A percentile compares a stretch with the other conserved stretches of the same genome.
phyloP scores from a whole-genome alignment of 441 rosid genomes.

The Flueggea neowawraea region DNA sequence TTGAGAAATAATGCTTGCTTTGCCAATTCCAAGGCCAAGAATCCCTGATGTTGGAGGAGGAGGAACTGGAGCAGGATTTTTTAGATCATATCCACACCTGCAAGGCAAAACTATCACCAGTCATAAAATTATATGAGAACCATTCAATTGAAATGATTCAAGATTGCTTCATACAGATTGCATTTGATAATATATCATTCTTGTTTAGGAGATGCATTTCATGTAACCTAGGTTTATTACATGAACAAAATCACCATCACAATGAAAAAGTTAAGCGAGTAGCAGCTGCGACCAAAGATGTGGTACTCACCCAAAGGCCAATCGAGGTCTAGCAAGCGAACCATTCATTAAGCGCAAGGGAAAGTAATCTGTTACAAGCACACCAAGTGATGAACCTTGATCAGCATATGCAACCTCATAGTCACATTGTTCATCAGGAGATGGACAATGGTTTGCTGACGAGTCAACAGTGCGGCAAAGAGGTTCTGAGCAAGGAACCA shows the following conservation, averaged over 20 bases:
- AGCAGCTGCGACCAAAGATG: background rate
- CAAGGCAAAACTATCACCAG: slow-evolving; percentile 11
- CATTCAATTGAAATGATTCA: too few relatives aligned
- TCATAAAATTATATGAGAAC: background rate
- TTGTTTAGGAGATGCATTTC: background rate
- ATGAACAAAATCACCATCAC: slow-evolving; percentile 27
- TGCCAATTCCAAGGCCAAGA: slow-evolving; percentile 86
- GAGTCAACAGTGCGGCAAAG: slow-evolving; percentile 58
- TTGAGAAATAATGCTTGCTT: slow-evolving; percentile 78
- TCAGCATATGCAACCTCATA: slow-evolving; percentile 87
- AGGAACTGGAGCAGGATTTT: slow-evolving; percentile 46
- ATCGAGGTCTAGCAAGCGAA: slow-evolving; percentile 31
- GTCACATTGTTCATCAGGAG: slow-evolving; percentile 58
- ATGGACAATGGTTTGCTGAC: slow-evolving; percentile 33
- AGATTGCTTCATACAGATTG: too few relatives aligned
- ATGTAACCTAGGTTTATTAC: background rate
- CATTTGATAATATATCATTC: background rate
- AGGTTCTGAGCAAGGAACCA: slow-evolving; percentile 58
- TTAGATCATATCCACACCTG: slow-evolving; percentile 91
- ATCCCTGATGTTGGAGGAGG: slow-evolving; percentile 73
- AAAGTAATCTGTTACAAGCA: slow-evolving; percentile 67
- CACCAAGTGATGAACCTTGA: slow-evolving; percentile 88
- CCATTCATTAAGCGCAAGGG: slow-evolving; percentile 48
- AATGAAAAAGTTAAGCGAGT: background rate
- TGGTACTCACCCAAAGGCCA: slow-evolving; percentile 73